These are phyloP conservation scores for Saccharomycopsis malanga DNA, from an alignment of 805 yeast genomes.

Conservation along the genomic window DNA sequence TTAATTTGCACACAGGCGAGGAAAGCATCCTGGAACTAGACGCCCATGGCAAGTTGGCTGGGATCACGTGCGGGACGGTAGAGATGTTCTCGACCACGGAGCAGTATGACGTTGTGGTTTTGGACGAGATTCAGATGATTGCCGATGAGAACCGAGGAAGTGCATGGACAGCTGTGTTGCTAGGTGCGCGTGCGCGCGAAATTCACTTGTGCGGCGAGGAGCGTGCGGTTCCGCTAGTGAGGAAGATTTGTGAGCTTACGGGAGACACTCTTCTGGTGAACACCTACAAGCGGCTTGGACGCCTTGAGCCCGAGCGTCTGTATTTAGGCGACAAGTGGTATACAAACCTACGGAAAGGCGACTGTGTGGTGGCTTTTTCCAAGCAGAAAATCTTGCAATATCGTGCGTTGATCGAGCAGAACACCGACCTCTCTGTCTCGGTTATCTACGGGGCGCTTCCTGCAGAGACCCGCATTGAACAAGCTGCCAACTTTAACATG, in stretches of 20 bases:
- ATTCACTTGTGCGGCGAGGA: slow-evolving; percentile 93
- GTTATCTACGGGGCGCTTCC: slow-evolving; percentile 94
- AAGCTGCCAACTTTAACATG: slow-evolving; percentile 71
- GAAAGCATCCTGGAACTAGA: slow-evolving; percentile 73
- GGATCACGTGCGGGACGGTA: slow-evolving; percentile 78
- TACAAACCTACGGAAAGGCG: slow-evolving; percentile 53
- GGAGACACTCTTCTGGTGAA: slow-evolving; percentile 78
- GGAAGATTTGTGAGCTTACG: slow-evolving; percentile 51
- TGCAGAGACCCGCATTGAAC: slow-evolving; percentile 84
- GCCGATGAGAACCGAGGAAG: slow-evolving; percentile 73
- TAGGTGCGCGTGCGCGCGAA: slow-evolving; percentile 81
- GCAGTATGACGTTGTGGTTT: slow-evolving; percentile 76
- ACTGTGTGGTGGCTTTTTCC: slow-evolving; percentile 84
- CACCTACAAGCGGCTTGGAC: slow-evolving; percentile 68
- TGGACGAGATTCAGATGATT: slow-evolving; percentile 96
- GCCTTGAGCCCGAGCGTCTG: slow-evolving; percentile 46
- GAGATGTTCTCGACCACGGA: slow-evolving; percentile 79
- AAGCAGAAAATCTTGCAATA: slow-evolving; percentile 62
- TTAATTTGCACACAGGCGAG: slow-evolving; percentile 94
- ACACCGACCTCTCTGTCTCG: slow-evolving; percentile 64
- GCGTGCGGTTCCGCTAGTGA: slow-evolving; percentile 64
- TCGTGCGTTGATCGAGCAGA: slow-evolving; percentile 61
- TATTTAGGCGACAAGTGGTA: slow-evolving; percentile 29
- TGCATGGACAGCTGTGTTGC: slow-evolving; percentile 89
- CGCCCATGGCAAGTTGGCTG: slow-evolving; percentile 60